These are phyloP conservation scores for Hypoxylon rickii DNA, from an alignment of 495 filamentous ascomycete genomes.

Conservation along the genomic window DNA sequence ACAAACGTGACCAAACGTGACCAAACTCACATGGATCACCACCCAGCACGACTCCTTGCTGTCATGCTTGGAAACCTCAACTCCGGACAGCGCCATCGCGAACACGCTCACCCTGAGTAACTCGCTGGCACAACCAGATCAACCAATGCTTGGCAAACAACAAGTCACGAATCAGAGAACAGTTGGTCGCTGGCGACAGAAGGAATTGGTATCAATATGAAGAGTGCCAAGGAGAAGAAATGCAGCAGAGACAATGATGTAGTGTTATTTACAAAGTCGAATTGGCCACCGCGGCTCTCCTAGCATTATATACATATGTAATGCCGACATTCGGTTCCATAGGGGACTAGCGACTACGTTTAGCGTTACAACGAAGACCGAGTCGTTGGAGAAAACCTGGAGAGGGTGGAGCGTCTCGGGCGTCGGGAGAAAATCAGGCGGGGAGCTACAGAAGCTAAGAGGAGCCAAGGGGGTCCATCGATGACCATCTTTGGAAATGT, in stretches of 20 bases:
- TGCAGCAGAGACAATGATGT: neutral
- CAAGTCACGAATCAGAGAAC: neutral
- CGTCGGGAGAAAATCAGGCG: constrained; percentile 36
- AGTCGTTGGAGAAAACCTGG: constrained; percentile 31
- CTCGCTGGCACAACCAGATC: neutral
- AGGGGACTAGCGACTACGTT: constrained; percentile 8
- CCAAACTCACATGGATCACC: constrained; percentile 67
- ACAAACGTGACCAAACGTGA: too few species aligned
- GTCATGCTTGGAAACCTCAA: constrained; percentile 70
- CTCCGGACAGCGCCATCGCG: constrained; percentile 57
- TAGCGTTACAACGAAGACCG: constrained; percentile 22
- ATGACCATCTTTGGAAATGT: constrained; percentile 36
- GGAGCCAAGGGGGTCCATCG: neutral
- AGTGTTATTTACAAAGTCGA: constrained; percentile 5
- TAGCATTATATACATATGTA: constrained; percentile 24
- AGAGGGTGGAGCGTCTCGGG: constrained; percentile 26
- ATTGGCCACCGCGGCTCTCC: constrained; percentile 22
- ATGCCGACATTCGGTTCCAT: constrained; percentile 23
- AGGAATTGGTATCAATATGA: too few species aligned
- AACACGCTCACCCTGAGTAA: constrained; percentile 1
- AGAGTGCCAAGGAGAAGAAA: constrained; percentile 1
- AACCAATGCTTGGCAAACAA: neutral
- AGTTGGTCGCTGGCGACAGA: neutral
- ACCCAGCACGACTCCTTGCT: constrained; percentile 76
- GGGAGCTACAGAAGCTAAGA: neutral